A percentile compares a stretch with the other conserved stretches of the same genome.
These are phyloP conservation scores for Lyophyllum decastes DNA, from an alignment of 768 basidiomycete genomes.

Conservation along the genomic window DNA sequence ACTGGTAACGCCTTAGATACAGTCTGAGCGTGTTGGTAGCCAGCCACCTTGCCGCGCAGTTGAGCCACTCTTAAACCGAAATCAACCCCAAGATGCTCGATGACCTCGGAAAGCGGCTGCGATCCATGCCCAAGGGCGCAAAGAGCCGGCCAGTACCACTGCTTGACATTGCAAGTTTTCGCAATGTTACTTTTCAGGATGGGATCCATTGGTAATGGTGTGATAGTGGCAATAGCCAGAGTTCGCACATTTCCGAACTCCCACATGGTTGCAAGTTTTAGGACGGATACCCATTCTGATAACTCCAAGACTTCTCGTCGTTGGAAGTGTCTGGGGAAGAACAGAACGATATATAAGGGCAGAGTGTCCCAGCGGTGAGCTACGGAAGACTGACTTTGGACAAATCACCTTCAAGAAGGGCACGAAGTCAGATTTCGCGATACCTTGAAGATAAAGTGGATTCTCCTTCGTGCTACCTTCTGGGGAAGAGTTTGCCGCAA, in stretches of 20 bases:
- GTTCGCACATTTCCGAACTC: too few species aligned
- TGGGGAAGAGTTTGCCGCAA: not conserved
- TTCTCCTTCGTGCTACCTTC: slow-evolving; percentile 30
- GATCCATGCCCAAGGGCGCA: slow-evolving; percentile 18
- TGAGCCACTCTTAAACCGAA: too few species aligned
- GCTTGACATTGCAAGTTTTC: slow-evolving; percentile 22
- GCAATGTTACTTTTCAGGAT: slow-evolving; percentile 27
- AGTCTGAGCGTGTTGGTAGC: too few species aligned
- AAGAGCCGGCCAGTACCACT: slow-evolving; percentile 30
- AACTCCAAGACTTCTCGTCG: too few species aligned
- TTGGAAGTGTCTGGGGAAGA: too few species aligned
- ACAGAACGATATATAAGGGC: too few species aligned
- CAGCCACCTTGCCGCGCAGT: too few species aligned
- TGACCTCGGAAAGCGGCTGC: slow-evolving; percentile 23
- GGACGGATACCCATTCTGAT: too few species aligned
- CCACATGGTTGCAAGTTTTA: too few species aligned
- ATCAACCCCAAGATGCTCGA: slow-evolving; percentile 20
- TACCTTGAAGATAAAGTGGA: slow-evolving; percentile 28
- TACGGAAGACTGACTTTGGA: slow-evolving; percentile 23
- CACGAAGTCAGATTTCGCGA: slow-evolving; percentile 24
- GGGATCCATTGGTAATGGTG: slow-evolving; percentile 13
- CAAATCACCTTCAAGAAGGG: slow-evolving; percentile 19
- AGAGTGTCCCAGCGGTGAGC: slow-evolving; percentile 5
- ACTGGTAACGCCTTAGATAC: too few species aligned
- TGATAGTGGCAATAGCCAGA: slow-evolving; percentile 13